Base-by-base conservation (phyloP, 331 rosid species). In the Malus hybrid region DNA sequence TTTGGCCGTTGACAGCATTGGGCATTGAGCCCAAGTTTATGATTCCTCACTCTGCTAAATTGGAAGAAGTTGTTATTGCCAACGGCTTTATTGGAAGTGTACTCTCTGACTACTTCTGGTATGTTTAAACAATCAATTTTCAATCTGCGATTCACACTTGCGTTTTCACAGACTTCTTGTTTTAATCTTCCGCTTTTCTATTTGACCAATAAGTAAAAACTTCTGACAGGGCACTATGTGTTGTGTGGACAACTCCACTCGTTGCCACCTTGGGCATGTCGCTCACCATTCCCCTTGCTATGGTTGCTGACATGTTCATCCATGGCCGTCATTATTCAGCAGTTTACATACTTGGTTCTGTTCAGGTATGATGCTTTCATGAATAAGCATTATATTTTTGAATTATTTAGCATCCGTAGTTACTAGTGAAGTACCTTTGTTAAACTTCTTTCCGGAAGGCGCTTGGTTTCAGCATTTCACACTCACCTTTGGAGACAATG, bases 231-330 rank as follows among this genome's bases (percentile, higher is more conserved):
- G 97, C 99, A 56, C 84, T 94, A 5, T 85, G 96, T 78, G 97
- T 94, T 73, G 97, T 94, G 50, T 94, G 99, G 99, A 94, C 99
- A 69, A 94, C 99, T 60, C 97, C 99, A 22, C 85, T 95, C 48
- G 99, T 95, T 77, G 99, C 99, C 81, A 95, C 97, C 44, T 82
- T 95, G 87, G 99, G 99, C 86, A 92, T 92, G 97, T 92, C 99
- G 12, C 99, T 95, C 79, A 95, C 99, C 77, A 95, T 95, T 73
- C 99, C 99, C 55, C 96, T 95, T 10, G 99, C 99, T 39, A 95
- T 95, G 99, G 64, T 92, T 84, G 99, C 99, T 33, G 99, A 95
- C 86, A 95, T 95, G 96, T 42, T 95, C 48, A 89, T 95, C 87
- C 99, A 95, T 24, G 97, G 97, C 54, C 97, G 97, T 73, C 99